Percentiles rank a stretch among this genome's conserved stretches.
Evolutionary conservation across 177 flowering plant species (phyloP).

Genomic region (Vitis hybrid): DNA sequence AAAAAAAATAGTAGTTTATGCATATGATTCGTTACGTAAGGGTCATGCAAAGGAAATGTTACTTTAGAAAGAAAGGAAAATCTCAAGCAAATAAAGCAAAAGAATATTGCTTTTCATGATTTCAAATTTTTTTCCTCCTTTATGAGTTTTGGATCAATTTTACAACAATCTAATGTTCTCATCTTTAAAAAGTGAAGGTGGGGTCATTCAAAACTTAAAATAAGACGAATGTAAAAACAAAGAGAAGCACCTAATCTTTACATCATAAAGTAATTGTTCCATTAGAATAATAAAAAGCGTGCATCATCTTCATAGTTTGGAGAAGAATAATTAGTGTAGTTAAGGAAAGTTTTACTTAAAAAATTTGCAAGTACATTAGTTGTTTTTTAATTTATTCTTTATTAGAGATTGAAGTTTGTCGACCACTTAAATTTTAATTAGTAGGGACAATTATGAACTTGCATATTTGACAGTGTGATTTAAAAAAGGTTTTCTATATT

Average conservation of each 20-base stretch:
- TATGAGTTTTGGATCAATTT: background rate
- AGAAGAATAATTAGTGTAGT: no score
- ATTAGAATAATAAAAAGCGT: constrained; percentile 15
- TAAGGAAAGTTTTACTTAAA: no score
- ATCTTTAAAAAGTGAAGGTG: background rate
- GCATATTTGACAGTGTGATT: no score
- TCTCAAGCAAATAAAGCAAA: background rate
- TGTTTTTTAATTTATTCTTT: no score
- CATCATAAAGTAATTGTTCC: constrained; percentile 8
- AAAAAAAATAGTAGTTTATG: background rate
- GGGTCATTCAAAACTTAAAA: background rate
- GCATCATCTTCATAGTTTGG: background rate
- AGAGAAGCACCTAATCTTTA: constrained; percentile 14
- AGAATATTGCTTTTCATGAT: background rate
- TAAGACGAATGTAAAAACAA: background rate
- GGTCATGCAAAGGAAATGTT: background rate
- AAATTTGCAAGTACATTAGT: no score
- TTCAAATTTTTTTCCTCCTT: background rate
- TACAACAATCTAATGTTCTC: constrained; percentile 3
- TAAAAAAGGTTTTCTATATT: no score
- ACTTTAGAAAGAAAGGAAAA: background rate
- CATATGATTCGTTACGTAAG: background rate
- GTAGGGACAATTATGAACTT: no score
- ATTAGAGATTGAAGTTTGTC: no score
- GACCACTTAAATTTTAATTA: no score